phyloP scores from a whole-genome alignment of 345 rosid species.

The Gossypium ekmanianum region DNA sequence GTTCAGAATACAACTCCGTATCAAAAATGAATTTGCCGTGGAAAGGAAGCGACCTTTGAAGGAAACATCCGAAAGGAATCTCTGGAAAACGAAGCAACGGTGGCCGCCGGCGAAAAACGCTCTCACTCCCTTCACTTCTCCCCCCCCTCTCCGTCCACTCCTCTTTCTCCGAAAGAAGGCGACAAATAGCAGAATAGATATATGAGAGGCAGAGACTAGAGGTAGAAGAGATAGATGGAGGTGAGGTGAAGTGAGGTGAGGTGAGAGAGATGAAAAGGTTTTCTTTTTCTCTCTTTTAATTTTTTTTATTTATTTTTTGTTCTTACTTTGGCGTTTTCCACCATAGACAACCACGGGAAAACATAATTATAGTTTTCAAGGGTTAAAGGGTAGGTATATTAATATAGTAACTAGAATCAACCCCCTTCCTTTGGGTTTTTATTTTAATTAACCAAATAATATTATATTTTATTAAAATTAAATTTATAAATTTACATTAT shows the following conservation, averaged over 20 bases:
- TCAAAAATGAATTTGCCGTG: conserved; percentile 42
- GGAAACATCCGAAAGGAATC: conserved; percentile 31
- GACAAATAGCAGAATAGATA: conserved; percentile 18
- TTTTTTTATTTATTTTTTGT: background rate
- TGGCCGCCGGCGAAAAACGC: conserved; percentile 40
- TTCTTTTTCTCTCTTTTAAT: no score
- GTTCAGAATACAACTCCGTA: conserved; percentile 26
- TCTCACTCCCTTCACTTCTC: conserved; percentile 23
- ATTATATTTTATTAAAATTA: no score
- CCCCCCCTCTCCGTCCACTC: conserved; percentile 20
- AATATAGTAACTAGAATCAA: background rate
- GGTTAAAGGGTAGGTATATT: background rate
- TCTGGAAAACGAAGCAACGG: conserved; percentile 23
- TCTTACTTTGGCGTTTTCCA: conserved; percentile 41
- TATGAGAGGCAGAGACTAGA: conserved; percentile 17
- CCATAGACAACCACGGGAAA: conserved; percentile 38
- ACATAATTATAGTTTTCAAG: conserved; percentile 1
- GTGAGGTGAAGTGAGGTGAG: background rate
- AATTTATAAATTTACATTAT: no score
- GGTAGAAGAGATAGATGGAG: conserved; percentile 7
- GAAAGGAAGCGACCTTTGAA: conserved; percentile 39
- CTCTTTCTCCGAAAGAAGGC: conserved; percentile 16
- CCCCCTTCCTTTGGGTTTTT: no score
- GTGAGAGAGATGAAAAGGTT: background rate
- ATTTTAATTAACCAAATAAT: no score